These are phyloP conservation scores for Chaetoscypha palmicola DNA, from an alignment of 2,329 filamentous ascomycete species.

Conservation along the genomic window DNA sequence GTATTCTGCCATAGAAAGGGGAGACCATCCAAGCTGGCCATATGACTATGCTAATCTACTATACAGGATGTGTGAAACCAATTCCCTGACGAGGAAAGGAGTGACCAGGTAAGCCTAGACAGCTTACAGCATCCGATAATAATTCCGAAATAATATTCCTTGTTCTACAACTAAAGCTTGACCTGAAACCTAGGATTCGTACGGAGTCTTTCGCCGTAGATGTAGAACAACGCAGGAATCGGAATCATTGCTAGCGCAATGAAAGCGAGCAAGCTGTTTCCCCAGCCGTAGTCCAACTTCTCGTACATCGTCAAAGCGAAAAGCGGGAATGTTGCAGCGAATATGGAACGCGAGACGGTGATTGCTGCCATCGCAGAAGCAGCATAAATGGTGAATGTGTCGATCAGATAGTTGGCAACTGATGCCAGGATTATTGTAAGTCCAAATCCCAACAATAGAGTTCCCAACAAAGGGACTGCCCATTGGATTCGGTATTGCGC, in stretches of 20 bases:
- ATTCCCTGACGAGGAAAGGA: no score
- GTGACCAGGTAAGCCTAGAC: no score
- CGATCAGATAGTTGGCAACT: constrained; percentile 42
- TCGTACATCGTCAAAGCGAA: constrained; percentile 36
- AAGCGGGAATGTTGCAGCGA: not conserved
- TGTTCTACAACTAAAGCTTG: no score
- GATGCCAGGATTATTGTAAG: constrained; percentile 40
- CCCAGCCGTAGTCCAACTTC: constrained; percentile 39
- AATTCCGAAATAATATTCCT: no score
- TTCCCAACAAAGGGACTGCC: constrained; percentile 65
- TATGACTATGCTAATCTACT: no score
- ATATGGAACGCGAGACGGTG: not conserved
- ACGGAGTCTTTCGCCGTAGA: constrained; percentile 12
- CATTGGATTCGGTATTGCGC: constrained; percentile 66
- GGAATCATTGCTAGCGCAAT: constrained; percentile 42
- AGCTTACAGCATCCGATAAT: no score
- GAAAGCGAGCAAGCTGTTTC: constrained; percentile 43
- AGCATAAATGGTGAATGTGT: constrained; percentile 43
- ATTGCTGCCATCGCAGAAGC: constrained; percentile 40
- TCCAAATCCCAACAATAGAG: constrained; percentile 47
- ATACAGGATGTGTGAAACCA: no score
- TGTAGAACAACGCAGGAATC: constrained; percentile 38
- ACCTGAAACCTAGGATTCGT: constrained; percentile 3
- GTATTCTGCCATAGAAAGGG: no score
- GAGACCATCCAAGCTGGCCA: no score